Conservation (phyloP, 2,329 filamentous ascomycete species). For the Drechslera avenae region DNA sequence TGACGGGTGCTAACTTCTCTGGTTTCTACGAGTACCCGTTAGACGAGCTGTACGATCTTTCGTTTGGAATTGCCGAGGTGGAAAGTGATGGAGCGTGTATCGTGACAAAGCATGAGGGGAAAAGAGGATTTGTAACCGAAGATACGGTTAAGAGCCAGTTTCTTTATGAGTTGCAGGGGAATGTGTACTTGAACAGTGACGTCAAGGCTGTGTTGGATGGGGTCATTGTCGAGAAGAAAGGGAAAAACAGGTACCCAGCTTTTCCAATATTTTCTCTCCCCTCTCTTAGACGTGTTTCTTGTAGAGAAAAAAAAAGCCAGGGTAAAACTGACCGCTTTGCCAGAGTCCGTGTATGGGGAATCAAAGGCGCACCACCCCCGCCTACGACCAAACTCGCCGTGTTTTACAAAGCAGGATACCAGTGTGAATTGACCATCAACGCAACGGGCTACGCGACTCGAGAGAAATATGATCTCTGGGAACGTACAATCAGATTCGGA, state of each 20-base stretch:
- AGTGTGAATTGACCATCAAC: constrained; percentile 47
- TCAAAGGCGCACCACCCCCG: constrained; percentile 49
- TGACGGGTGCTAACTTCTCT: constrained; percentile 61
- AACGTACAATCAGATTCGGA: constrained; percentile 54
- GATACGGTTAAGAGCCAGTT: constrained; percentile 50
- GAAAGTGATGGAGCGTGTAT: constrained; percentile 52
- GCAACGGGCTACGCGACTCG: constrained; percentile 52
- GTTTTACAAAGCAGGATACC: constrained; percentile 48
- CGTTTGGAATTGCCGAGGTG: constrained; percentile 59
- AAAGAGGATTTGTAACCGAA: constrained; percentile 46
- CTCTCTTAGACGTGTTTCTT: too few relatives aligned
- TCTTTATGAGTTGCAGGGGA: constrained; percentile 55
- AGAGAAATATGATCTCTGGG: constrained; percentile 57
- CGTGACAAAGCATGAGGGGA: constrained; percentile 56
- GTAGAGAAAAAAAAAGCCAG: too few relatives aligned
- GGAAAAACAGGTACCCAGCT: constrained; percentile 38
- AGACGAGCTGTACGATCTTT: constrained; percentile 51
- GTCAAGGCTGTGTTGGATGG: constrained; percentile 50
- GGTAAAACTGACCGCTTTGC: too few relatives aligned
- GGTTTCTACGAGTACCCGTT: constrained; percentile 55
- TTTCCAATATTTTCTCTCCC: too few relatives aligned
- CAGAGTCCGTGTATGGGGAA: constrained; percentile 46
- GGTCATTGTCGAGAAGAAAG: constrained; percentile 41
- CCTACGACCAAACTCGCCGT: constrained; percentile 51
- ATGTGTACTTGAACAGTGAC: constrained; percentile 53